These are phyloP conservation scores for Phytopythium delawarense DNA, from an alignment of 352 stramenopile genomes.

Conservation along the genomic window DNA sequence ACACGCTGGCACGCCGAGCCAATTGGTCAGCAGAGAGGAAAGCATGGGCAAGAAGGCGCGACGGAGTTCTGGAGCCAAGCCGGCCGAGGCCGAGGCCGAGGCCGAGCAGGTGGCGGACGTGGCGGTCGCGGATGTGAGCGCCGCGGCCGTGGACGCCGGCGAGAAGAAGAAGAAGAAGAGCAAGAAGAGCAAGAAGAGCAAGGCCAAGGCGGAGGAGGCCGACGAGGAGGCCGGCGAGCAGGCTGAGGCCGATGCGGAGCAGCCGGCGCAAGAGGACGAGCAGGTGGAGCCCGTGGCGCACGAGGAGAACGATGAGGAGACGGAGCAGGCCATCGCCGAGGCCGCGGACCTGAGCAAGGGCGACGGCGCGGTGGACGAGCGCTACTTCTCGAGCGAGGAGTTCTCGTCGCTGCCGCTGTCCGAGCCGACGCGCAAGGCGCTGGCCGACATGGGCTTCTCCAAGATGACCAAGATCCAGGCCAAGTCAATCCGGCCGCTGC, in stretches of 20 bases:
- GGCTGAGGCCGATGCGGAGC: slow-evolving; percentile 21
- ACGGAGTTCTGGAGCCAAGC: slow-evolving; percentile 18
- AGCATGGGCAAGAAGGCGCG: slow-evolving; percentile 32
- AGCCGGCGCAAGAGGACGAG: slow-evolving; percentile 16
- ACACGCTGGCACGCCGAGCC: slow-evolving; percentile 7
- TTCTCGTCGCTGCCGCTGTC: slow-evolving; percentile 92
- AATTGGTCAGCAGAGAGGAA: slow-evolving; percentile 15
- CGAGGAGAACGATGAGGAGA: slow-evolving; percentile 54
- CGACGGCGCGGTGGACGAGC: slow-evolving; percentile 49
- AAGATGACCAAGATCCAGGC: slow-evolving; percentile 98
- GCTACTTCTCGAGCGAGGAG: slow-evolving; percentile 86
- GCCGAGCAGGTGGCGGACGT: slow-evolving; percentile 11
- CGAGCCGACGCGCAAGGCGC: slow-evolving; percentile 84
- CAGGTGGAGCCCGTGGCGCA: slow-evolving; percentile 26
- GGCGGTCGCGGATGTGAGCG: slow-evolving; percentile 1
- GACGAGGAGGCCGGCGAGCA: slow-evolving; percentile 19
- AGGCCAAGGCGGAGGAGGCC: slow-evolving; percentile 11
- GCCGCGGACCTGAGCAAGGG: slow-evolving; percentile 27
- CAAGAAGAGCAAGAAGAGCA: slow-evolving; percentile 23
- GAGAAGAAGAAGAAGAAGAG: slow-evolving; percentile 40
- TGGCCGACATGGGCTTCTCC: slow-evolving; percentile 90
- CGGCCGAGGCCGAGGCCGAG: slow-evolving; percentile 1
- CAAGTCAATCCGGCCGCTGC: slow-evolving; percentile 94
- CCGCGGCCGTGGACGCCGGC: slow-evolving; percentile 14
- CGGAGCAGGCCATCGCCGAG: slow-evolving; percentile 50